Conservation (phyloP, 345 rosid species). For the Excoecaria agallocha region DNA sequence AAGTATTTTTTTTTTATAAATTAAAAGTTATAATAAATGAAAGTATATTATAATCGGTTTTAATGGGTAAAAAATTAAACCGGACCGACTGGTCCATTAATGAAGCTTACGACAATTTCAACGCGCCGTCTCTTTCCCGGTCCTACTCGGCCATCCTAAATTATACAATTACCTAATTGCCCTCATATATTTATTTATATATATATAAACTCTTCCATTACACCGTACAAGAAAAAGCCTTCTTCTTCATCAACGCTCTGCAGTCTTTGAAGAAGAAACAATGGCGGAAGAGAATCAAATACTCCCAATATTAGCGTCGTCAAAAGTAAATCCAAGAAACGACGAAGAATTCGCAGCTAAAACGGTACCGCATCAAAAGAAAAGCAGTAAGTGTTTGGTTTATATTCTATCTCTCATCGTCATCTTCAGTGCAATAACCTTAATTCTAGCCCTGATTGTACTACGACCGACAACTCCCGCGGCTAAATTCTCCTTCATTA, state of each 20-base stretch:
- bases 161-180: too few species aligned
- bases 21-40: too few species aligned
- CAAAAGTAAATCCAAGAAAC: conserved; percentile 29
- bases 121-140: background rate
- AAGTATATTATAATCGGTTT: too few species aligned
- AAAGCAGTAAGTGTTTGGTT: conserved; percentile 44
- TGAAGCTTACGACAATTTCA: too few species aligned
- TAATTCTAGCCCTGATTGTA: conserved; percentile 33
- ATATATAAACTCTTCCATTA: background rate
- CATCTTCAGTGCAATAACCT: conserved; percentile 23
- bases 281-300: conserved; percentile 34
- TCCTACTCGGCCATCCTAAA: too few species aligned
- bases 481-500: conserved; percentile 19
- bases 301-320: conserved; percentile 27
- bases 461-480: conserved; percentile 39
- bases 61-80: too few species aligned
- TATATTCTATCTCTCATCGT: conserved; percentile 39
- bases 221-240: too few species aligned
- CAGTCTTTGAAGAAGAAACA: background rate
- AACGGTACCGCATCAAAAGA: background rate
- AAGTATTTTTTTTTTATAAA: too few species aligned
- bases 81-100: too few species aligned
- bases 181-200: background rate
- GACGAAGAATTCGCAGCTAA: conserved; percentile 31
- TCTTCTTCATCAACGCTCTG: background rate